These are phyloP conservation scores for Diplotaxis tenuifolia DNA, from an alignment of 345 rosid genomes.

Conservation along the genomic window DNA sequence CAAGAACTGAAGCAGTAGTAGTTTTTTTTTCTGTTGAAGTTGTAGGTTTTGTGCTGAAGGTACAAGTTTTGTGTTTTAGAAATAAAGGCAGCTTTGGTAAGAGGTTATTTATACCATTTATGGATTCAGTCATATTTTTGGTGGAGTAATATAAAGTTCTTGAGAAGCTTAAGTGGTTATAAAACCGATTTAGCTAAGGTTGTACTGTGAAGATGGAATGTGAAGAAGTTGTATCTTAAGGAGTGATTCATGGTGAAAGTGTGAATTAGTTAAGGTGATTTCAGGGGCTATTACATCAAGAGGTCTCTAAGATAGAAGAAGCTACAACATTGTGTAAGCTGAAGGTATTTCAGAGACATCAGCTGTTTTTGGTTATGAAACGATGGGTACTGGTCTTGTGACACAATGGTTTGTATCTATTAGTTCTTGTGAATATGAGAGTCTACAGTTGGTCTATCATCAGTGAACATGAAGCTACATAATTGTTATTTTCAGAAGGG, in stretches of 20 bases:
- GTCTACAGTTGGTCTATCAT: background rate
- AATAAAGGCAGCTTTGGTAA: background rate
- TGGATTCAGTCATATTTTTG: background rate
- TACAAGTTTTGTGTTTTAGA: background rate
- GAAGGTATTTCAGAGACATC: background rate
- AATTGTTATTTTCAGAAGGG: background rate
- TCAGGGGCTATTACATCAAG: background rate
- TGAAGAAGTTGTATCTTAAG: background rate
- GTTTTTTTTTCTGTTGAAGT: background rate
- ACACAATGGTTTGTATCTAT: background rate
- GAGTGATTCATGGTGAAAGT: background rate
- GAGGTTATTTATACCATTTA: background rate
- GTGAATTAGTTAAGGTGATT: background rate
- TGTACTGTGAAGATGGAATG: background rate
- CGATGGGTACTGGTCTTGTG: background rate
- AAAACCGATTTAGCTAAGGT: background rate
- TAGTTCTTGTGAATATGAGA: background rate
- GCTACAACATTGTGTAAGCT: background rate
- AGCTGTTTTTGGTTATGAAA: background rate
- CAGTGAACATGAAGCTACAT: slow-evolving; percentile 5
- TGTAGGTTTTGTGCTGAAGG: background rate
- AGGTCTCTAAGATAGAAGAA: background rate
- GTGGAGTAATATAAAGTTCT: background rate
- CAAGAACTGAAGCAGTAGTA: background rate
- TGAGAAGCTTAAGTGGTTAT: background rate